These are phyloP conservation scores for Hanseniaspora uvarum DNA, from an alignment of 1,139 yeast genomes.

Conservation along the genomic window DNA sequence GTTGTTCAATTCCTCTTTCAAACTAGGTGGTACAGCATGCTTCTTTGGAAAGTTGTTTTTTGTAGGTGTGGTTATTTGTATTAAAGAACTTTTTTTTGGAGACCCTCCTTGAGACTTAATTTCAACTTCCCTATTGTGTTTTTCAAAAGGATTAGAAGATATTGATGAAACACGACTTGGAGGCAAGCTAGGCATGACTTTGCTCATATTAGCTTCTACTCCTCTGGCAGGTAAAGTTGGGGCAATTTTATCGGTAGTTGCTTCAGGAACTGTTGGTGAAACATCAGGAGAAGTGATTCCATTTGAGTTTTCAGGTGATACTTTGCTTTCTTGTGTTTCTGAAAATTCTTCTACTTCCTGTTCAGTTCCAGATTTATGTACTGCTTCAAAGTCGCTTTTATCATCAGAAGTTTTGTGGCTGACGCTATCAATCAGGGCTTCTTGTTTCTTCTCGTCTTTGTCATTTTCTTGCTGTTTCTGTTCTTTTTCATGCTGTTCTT, in stretches of 20 bases:
- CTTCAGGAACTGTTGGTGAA: not conserved
- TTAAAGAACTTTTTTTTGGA: conserved; percentile 5
- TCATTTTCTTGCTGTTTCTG: not conserved
- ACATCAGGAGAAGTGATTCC: not conserved
- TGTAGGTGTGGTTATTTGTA: conserved; percentile 1
- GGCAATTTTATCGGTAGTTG: not conserved
- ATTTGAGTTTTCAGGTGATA: not conserved
- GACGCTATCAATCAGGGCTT: not conserved
- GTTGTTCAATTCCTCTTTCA: conserved; percentile 29
- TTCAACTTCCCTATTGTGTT: not conserved
- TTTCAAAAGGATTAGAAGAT: not conserved
- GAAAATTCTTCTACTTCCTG: not conserved
- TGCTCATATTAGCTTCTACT: not conserved
- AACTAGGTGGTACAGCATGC: conserved; percentile 30
- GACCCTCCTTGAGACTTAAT: not conserved
- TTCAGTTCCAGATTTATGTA: too few relatives aligned
- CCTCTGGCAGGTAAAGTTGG: not conserved
- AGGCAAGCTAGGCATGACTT: not conserved
- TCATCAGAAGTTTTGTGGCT: too few relatives aligned
- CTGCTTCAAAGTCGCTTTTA: too few relatives aligned
- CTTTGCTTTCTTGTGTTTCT: not conserved
- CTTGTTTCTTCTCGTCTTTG: not conserved
- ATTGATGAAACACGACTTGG: not conserved
- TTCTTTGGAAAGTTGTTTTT: conserved; percentile 13
- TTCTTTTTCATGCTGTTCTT: not conserved